Conservation (phyloP, 179 eudicot species). For the Heliamphora pulchella region DNA sequence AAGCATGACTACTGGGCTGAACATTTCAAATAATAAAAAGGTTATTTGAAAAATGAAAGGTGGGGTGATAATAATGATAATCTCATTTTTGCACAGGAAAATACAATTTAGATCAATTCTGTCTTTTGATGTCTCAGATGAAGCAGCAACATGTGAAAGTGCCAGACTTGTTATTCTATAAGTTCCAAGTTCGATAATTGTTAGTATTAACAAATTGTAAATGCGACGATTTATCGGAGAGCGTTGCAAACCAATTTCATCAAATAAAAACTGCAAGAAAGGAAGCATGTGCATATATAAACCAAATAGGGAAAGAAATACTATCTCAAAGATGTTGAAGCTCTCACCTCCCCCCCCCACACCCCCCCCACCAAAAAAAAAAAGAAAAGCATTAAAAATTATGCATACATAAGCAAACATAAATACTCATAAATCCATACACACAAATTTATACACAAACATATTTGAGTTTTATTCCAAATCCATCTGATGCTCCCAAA, state of each 20-base stretch:
- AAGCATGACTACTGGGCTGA: neutral
- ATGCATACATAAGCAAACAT: neutral
- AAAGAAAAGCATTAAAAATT: too few species aligned
- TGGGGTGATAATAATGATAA: too few species aligned
- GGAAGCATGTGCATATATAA: too few species aligned
- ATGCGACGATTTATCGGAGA: neutral
- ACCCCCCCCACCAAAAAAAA: too few species aligned
- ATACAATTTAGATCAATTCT: neutral
- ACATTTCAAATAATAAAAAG: neutral
- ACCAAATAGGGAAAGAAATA: too few species aligned
- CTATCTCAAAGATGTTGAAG: too few species aligned
- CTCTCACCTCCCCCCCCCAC: too few species aligned
- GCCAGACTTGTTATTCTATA: neutral
- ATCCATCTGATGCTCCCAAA: neutral
- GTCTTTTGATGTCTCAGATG: neutral
- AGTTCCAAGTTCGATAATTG: neutral
- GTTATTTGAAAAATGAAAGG: neutral
- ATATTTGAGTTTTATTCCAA: neutral
- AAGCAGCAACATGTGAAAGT: neutral
- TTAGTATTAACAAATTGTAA: too few species aligned
- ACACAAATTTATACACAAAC: neutral
- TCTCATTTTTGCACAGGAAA: neutral
- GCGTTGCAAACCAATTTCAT: too few species aligned
- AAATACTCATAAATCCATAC: too few species aligned
- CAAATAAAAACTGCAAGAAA: neutral